These are phyloP conservation scores for Aspergillus tubingensis DNA, from an alignment of 2,329 filamentous ascomycete genomes.

Conservation along the genomic window DNA sequence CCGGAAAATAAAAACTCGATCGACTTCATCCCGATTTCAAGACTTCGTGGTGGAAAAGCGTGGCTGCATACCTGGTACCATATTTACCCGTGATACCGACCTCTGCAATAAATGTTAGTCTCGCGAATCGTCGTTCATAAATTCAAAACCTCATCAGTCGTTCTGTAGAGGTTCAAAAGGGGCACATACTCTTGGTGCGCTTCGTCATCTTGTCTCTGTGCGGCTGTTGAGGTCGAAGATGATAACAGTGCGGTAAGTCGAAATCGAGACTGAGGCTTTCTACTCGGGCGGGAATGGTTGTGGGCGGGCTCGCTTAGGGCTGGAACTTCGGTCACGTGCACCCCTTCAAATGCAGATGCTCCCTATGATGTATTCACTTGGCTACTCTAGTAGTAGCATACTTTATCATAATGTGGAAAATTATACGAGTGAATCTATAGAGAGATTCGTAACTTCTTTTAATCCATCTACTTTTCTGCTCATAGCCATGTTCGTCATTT, in stretches of 20 bases:
- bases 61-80: constrained; percentile 78
- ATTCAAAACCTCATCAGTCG: not conserved
- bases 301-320: constrained; percentile 46
- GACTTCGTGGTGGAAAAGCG: constrained; percentile 25
- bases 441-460: no score
- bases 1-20: constrained; percentile 14
- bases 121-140: not conserved
- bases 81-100: constrained; percentile 99
- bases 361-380: not conserved
- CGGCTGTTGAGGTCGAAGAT: constrained; percentile 42
- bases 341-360: not conserved
- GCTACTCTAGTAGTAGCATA: not conserved
- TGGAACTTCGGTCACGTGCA: constrained; percentile 36
- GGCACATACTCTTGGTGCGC: constrained; percentile 74
- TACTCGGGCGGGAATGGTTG: constrained; percentile 35
- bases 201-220: constrained; percentile 76
- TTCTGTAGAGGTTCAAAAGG: not conserved
- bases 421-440: no score
- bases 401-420: not conserved
- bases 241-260: constrained; percentile 36
- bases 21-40: constrained; percentile 19
- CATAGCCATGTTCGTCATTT: not conserved
- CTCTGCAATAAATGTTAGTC: constrained; percentile 54
- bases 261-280: constrained; percentile 37
- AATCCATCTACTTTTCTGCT: no score